Evolutionary conservation across 2,329 filamentous ascomycete genomes (phyloP).

Genomic region (Salinomyces thailandicus): DNA sequence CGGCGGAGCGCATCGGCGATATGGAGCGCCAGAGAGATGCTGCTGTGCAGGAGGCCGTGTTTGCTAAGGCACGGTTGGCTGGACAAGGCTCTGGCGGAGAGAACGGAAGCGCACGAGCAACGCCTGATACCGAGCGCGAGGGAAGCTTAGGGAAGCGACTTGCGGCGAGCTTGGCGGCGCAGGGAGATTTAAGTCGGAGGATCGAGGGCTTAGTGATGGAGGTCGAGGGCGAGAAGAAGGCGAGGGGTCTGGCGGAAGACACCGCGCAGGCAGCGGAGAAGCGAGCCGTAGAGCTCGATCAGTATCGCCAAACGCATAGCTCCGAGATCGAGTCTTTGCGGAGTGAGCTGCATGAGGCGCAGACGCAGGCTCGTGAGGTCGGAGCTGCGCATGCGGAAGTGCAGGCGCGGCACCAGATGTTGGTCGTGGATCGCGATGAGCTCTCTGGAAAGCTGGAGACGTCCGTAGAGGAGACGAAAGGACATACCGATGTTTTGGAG

Average conservation of each 20-base stretch:
- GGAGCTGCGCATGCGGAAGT: constrained; percentile 68
- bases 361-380: constrained; percentile 71
- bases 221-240: constrained; percentile 68
- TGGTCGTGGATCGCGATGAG: constrained; percentile 80
- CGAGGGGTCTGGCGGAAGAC: constrained; percentile 78
- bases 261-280: constrained; percentile 72
- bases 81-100: constrained; percentile 56
- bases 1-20: constrained; percentile 82
- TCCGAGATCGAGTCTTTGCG: constrained; percentile 78
- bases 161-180: constrained; percentile 65
- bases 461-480: constrained; percentile 54
- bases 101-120: constrained; percentile 39
- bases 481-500: constrained; percentile 59
- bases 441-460: constrained; percentile 59
- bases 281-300: constrained; percentile 73
- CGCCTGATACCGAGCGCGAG: constrained; percentile 53
- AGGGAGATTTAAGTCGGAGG: constrained; percentile 70
- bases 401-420: constrained; percentile 58
- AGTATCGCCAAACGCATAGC: constrained; percentile 70
- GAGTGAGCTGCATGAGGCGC: constrained; percentile 69
- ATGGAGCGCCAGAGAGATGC: constrained; percentile 89
- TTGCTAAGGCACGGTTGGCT: constrained; percentile 85
- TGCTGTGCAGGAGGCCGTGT: constrained; percentile 89
- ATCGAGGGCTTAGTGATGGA: constrained; percentile 60
- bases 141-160: constrained; percentile 72